These are phyloP conservation scores for Pisolithus tinctorius DNA, from an alignment of 768 basidiomycete genomes.

Conservation along the genomic window DNA sequence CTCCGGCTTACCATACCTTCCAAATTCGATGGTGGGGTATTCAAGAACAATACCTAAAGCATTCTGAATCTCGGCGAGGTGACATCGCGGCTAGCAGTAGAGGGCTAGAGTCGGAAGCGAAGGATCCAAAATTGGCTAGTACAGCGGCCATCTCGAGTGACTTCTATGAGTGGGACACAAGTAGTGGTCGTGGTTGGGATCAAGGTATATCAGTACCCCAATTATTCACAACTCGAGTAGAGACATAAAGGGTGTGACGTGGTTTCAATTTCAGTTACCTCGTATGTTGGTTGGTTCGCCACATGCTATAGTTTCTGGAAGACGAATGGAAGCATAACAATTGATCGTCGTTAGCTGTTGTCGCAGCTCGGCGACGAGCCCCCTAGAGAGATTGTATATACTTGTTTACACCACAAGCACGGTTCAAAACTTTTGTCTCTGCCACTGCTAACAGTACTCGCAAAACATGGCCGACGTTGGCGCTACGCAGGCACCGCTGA, in stretches of 20 bases:
- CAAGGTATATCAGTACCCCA: neutral
- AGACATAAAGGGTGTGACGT: neutral
- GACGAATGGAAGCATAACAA: too few relatives aligned
- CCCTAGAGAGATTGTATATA: slow-evolving; percentile 11
- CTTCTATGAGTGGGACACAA: neutral
- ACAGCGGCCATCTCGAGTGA: neutral
- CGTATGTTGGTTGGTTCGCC: neutral
- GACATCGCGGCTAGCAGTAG: neutral
- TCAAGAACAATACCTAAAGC: neutral
- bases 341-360: neutral
- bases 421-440: slow-evolving; percentile 23
- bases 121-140: neutral
- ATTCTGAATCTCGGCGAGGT: neutral
- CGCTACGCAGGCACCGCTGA: slow-evolving; percentile 34
- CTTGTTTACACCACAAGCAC: slow-evolving; percentile 19
- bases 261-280: neutral
- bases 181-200: neutral
- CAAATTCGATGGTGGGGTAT: neutral
- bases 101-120: neutral
- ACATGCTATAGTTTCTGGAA: too few relatives aligned
- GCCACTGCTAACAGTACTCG: slow-evolving; percentile 4
- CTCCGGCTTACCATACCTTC: neutral
- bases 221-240: neutral
- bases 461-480: slow-evolving; percentile 48
- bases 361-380: neutral